Conservation (phyloP, 1,139 yeast genomes). For the Candida sanyaensis region DNA sequence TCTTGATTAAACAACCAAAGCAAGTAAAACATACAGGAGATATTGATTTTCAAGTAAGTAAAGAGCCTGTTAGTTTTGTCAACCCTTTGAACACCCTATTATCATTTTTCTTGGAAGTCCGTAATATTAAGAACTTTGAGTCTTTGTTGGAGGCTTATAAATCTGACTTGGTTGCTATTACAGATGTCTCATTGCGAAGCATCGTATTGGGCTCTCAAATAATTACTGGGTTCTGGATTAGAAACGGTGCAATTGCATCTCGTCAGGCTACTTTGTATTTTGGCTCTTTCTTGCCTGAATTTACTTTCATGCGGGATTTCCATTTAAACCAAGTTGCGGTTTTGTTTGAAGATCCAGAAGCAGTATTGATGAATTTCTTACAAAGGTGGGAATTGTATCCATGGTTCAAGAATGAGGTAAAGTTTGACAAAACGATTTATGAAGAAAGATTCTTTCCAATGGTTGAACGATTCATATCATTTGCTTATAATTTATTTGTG, state of each 20-base stretch:
- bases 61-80: constrained; percentile 53
- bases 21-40: constrained; percentile 36
- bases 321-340: constrained; percentile 59
- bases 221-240: constrained; percentile 82
- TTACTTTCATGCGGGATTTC: constrained; percentile 47
- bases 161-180: constrained; percentile 39
- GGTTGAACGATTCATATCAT: constrained; percentile 53
- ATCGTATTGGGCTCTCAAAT: constrained; percentile 75
- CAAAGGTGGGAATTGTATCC: constrained; percentile 62
- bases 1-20: constrained; percentile 18
- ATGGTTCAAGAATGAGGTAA: constrained; percentile 50
- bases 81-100: constrained; percentile 61
- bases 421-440: constrained; percentile 46
- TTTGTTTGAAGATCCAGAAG: constrained; percentile 43
- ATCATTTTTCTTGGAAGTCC: constrained; percentile 39
- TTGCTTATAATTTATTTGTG: constrained; percentile 56
- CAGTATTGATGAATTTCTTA: constrained; percentile 47
- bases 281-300: constrained; percentile 36
- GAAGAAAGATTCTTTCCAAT: constrained; percentile 57
- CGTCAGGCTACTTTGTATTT: constrained; percentile 45
- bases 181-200: constrained; percentile 61
- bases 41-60: constrained; percentile 47
- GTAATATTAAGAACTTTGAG: constrained; percentile 24
- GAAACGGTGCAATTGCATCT: constrained; percentile 67
- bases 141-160: constrained; percentile 18